phyloP scores from a whole-genome alignment of 805 yeast species.

The Kuraishia borneana region DNA sequence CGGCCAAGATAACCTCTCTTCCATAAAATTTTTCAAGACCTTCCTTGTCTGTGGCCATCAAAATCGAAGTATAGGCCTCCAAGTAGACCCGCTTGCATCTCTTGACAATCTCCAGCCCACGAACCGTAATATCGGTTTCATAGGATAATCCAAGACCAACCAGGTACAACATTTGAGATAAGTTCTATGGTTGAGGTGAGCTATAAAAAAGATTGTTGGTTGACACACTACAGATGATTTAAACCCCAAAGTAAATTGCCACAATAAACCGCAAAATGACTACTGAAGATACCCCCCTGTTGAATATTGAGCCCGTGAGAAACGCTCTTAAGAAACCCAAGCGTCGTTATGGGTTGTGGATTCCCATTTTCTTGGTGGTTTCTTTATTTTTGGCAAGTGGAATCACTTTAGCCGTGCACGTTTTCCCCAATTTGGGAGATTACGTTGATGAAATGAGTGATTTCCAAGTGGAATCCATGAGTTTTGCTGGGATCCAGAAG shows the following conservation, averaged over 20 bases:
- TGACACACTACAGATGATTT: neutral
- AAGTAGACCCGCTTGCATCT: slow-evolving; percentile 84
- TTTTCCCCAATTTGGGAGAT: slow-evolving; percentile 15
- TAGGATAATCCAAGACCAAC: slow-evolving; percentile 89
- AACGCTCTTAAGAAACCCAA: neutral
- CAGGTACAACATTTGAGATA: slow-evolving; percentile 61
- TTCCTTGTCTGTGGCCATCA: slow-evolving; percentile 81
- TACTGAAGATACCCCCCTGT: neutral
- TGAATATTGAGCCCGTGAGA: neutral
- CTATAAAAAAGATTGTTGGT: slow-evolving; percentile 1
- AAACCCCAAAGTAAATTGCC: neutral
- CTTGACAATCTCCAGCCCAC: slow-evolving; percentile 80
- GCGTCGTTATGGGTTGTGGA: neutral
- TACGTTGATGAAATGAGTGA: slow-evolving; percentile 19
- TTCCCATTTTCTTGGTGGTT: neutral
- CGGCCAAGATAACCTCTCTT: slow-evolving; percentile 76
- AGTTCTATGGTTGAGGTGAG: neutral
- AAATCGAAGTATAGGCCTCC: slow-evolving; percentile 90
- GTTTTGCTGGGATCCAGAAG: slow-evolving; percentile 18
- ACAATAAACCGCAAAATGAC: no score
- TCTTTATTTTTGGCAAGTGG: neutral
- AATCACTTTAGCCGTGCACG: neutral
- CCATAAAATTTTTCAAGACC: slow-evolving; percentile 80
- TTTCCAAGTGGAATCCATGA: slow-evolving; percentile 18
- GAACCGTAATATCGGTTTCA: slow-evolving; percentile 83